Evolutionary conservation across 768 basidiomycete species (phyloP).

Genomic region (Suillus americanus): DNA sequence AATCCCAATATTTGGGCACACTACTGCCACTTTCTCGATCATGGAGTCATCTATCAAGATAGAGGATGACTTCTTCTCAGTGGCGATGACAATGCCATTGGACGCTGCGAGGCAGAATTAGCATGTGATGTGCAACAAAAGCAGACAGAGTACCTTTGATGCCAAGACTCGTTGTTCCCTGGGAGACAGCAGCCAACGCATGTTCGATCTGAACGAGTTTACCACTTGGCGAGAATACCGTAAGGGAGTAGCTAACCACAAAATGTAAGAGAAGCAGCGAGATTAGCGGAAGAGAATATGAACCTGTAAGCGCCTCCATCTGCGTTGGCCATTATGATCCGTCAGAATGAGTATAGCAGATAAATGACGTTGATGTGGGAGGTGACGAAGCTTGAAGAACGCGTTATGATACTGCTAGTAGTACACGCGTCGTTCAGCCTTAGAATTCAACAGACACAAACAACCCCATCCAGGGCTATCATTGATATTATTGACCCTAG

Average conservation of each 20-base stretch:
- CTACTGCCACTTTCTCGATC: constrained; percentile 94
- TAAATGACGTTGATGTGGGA: constrained; percentile 3
- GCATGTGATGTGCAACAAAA: constrained; percentile 3
- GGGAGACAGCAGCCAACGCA: constrained; percentile 92
- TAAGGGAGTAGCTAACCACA: constrained; percentile 85
- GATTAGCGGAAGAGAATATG: constrained; percentile 15
- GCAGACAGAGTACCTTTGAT: constrained; percentile 78
- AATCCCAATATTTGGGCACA: constrained; percentile 99
- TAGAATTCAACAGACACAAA: constrained; percentile 22
- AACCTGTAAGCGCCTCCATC: constrained; percentile 83
- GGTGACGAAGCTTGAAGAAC: constrained; percentile 12
- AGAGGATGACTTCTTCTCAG: constrained; percentile 98
- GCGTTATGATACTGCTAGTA: constrained; percentile 20
- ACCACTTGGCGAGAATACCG: constrained; percentile 98
- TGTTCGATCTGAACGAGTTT: constrained; percentile 99
- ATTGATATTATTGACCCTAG: background rate
- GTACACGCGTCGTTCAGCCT: constrained; percentile 25
- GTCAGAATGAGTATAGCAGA: constrained; percentile 10
- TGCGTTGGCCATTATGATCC: constrained; percentile 67
- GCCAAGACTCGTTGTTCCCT: constrained; percentile 95
- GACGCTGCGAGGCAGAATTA: constrained; percentile 60
- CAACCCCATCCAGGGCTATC: no score
- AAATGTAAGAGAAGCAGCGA: constrained; percentile 20
- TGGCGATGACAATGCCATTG: constrained; percentile 98
- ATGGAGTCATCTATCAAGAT: constrained; percentile 97